Evolutionary conservation across 2,329 filamentous ascomycete genomes (phyloP).

Genomic region (Parafenestella ontariensis): DNA sequence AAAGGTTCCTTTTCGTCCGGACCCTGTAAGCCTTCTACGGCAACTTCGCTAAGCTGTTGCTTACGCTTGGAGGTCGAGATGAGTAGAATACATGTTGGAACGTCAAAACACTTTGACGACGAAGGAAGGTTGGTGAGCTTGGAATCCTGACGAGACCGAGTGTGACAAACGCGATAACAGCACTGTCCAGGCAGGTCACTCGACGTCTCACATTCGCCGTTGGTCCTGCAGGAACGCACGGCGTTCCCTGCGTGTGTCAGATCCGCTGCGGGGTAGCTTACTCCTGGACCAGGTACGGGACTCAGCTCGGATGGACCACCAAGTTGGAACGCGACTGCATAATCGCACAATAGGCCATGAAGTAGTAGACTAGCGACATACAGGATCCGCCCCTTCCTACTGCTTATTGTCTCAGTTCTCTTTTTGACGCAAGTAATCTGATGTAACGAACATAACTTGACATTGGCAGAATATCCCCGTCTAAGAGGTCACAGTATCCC

Average conservation of each 20-base stretch:
- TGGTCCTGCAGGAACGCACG: no score
- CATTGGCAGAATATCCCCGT: no score
- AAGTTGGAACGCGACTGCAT: not conserved
- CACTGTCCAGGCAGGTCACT: no score
- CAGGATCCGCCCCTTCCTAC: not conserved
- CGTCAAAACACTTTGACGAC: no score
- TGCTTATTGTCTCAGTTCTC: not conserved
- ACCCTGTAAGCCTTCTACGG: not conserved
- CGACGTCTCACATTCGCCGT: no score
- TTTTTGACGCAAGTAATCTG: not conserved
- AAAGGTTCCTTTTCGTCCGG: constrained; percentile 2
- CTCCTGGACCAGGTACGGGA: not conserved
- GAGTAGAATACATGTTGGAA: no score
- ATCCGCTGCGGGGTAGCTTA: constrained; percentile 5
- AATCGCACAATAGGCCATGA: not conserved
- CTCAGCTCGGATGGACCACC: not conserved
- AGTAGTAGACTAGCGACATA: not conserved
- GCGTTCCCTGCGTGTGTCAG: not conserved
- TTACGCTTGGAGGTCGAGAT: not conserved
- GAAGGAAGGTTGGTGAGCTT: no score
- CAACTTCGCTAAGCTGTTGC: not conserved
- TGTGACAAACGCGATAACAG: no score
- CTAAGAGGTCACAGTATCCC: no score
- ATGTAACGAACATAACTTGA: no score
- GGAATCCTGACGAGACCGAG: no score